Conservation (phyloP, 2,329 filamentous ascomycete species). For the Ambrosiella beaveri region DNA sequence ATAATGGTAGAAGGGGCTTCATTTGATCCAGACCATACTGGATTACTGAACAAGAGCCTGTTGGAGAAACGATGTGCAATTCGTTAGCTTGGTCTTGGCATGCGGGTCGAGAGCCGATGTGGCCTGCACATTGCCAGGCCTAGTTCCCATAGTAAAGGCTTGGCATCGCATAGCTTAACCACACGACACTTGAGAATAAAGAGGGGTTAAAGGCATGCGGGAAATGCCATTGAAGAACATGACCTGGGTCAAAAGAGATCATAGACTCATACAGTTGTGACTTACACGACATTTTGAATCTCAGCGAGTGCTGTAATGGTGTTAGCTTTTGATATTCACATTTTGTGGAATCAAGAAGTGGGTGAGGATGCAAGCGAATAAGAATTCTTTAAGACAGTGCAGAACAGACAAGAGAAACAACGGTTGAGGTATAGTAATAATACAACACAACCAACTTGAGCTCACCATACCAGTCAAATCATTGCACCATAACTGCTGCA, state of each 20-base stretch:
- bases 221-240: not conserved
- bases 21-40: slow-evolving; percentile 32
- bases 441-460: no score
- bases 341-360: no score
- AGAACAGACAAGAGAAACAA: no score
- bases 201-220: not conserved
- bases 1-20: slow-evolving; percentile 36
- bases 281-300: slow-evolving; percentile 35
- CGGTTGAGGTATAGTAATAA: no score
- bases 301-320: slow-evolving; percentile 27
- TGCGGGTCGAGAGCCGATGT: not conserved
- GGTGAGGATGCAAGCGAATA: no score
- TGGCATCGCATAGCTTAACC: not conserved
- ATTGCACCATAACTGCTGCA: no score
- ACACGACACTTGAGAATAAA: not conserved
- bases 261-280: slow-evolving; percentile 12
- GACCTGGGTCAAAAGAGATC: not conserved
- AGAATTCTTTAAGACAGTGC: no score
- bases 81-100: not conserved
- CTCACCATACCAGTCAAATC: no score
- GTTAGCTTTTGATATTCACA: no score
- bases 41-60: slow-evolving; percentile 44
- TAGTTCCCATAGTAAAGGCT: not conserved
- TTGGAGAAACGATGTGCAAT: not conserved
- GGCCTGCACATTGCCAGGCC: not conserved